These are phyloP conservation scores for Mycena galericulata DNA, from an alignment of 768 basidiomycete species.

Conservation along the genomic window DNA sequence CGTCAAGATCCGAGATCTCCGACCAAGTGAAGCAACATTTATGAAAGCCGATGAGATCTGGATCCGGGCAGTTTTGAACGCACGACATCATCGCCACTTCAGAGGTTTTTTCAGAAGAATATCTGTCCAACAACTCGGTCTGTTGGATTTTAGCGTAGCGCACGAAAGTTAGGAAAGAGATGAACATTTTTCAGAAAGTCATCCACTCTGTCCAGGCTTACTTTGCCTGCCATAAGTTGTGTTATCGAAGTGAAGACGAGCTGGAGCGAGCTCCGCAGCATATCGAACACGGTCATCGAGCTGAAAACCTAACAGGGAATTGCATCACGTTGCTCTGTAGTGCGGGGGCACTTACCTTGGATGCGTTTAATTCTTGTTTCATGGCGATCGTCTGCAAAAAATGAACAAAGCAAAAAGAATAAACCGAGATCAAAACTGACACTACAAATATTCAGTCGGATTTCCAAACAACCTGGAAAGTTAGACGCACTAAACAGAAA, in stretches of 20 bases:
- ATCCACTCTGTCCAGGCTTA: constrained; percentile 69
- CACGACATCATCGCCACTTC: constrained; percentile 4
- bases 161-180: constrained; percentile 34
- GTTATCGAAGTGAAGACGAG: constrained; percentile 46
- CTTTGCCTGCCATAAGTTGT: constrained; percentile 58
- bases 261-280: constrained; percentile 65
- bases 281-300: constrained; percentile 71
- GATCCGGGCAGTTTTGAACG: constrained; percentile 1
- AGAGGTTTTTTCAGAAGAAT: constrained; percentile 40
- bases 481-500: constrained; percentile 62
- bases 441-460: constrained; percentile 1
- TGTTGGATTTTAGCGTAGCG: constrained; percentile 31
- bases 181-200: constrained; percentile 54
- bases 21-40: constrained; percentile 66
- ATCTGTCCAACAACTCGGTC: constrained; percentile 63
- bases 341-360: constrained; percentile 42
- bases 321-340: background rate
- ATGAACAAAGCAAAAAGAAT: constrained; percentile 6
- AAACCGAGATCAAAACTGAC: background rate
- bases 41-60: constrained; percentile 59
- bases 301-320: constrained; percentile 50
- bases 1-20: constrained; percentile 34
- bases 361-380: constrained; percentile 54
- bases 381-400: constrained; percentile 50
- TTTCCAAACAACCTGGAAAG: no score